phyloP scores from a whole-genome alignment of 768 basidiomycete species.

The Gloeophyllum trabeum region DNA sequence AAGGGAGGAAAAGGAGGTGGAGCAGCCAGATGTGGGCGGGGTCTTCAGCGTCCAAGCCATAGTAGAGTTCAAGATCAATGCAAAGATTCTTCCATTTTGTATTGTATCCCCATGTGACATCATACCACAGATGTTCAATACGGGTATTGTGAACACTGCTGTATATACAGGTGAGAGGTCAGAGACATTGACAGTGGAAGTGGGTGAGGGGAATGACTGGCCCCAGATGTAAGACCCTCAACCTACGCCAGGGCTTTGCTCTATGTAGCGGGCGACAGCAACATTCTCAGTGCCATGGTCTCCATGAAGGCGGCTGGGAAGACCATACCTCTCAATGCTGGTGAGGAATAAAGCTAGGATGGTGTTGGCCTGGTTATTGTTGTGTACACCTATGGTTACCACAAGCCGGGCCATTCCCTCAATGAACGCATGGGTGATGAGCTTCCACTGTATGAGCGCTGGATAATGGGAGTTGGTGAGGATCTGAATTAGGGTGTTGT shows the following conservation, averaged over 20 bases:
- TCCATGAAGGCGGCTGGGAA: slow-evolving; percentile 8
- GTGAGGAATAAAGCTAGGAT: slow-evolving; percentile 7
- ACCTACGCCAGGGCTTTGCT: slow-evolving; percentile 2
- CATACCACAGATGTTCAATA: slow-evolving; percentile 12
- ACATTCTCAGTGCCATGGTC: slow-evolving; percentile 13
- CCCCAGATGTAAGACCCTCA: slow-evolving; percentile 14
- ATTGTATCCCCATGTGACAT: slow-evolving; percentile 9
- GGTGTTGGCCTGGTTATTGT: slow-evolving; percentile 14
- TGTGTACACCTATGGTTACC: too few relatives aligned
- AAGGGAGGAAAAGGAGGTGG: too few relatives aligned
- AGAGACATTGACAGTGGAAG: not conserved
- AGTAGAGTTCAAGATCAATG: too few relatives aligned
- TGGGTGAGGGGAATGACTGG: slow-evolving; percentile 1
- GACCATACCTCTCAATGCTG: slow-evolving; percentile 6
- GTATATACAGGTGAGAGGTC: not conserved
- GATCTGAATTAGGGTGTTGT: too few relatives aligned
- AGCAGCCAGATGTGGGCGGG: too few relatives aligned
- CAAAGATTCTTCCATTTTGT: too few relatives aligned
- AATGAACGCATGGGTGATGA: too few relatives aligned
- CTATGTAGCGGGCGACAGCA: slow-evolving; percentile 10
- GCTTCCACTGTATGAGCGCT: too few relatives aligned
- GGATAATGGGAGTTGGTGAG: too few relatives aligned
- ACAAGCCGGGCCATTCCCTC: too few relatives aligned
- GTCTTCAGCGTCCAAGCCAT: too few relatives aligned
- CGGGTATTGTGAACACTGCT: slow-evolving; percentile 13